Base-by-base conservation (phyloP, 208 protist genomes). In the Leishmania tropica region DNA sequence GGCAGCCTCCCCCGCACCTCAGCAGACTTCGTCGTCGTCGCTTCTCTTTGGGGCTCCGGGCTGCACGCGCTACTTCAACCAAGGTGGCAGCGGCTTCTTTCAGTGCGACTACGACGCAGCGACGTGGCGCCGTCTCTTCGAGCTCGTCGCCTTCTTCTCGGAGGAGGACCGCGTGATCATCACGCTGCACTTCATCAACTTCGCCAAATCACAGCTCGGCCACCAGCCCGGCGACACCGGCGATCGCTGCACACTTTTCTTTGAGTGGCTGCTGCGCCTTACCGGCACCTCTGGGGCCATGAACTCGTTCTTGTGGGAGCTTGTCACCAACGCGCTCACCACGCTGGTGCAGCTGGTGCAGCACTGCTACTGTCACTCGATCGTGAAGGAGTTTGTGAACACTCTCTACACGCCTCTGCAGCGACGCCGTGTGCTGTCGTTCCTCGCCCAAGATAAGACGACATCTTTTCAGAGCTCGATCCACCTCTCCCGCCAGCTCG, bases 81-180 rank as follows among this genome's bases (percentile, higher is more conserved):
- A 86, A 48, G 85, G 85, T 65, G 92, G 85, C 53, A 68, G 81
- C n/a, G 89, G 84, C 35, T 80, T 92, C 31, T 73, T 90, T 56
- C 89, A 87, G 35, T 95, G 88, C 83, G 92, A 95, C 83, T 91
- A 93, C 84, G 92, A 95, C 75, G 82, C 84, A 37, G 79, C 81
- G 28, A 90, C 87, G 62, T 95, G 92, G 92, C 83, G 76, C 17
- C 84, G 85, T n/a, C 81, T 95, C 51, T 94, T 94, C 58, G 86
- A 93, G 42, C 42, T 83, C n/a, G 83, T 85, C 11, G 78, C 83
- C 48, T 83, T 83, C 65, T 82, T 95, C 40, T 83, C 76, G 5
- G 87, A 87, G n/a, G 87, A 93, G 78, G 92, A 95, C 73, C 86
- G 87, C 45, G 85, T 94, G 74, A 83, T 78, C 31, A 90, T 94